Percentiles rank a stretch among this genome's conserved stretches.
Conservation (phyloP, 1,284 basidiomycete species). For the Puccinia triticina region DNA sequence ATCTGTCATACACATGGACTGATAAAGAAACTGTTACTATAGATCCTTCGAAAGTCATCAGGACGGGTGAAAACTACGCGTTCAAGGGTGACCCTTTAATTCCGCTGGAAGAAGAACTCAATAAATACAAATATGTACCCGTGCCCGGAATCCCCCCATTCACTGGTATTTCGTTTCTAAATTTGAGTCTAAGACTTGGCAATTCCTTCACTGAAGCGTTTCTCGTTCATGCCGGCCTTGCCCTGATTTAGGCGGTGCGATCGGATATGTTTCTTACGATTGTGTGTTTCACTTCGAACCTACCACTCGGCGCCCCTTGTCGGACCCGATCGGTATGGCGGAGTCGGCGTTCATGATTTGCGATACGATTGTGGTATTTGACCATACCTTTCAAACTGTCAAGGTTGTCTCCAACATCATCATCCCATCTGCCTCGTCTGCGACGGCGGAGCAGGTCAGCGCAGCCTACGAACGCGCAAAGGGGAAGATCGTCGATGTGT, state of each 20-base stretch:
- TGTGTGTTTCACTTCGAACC: constrained; percentile 91
- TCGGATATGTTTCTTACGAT: constrained; percentile 97
- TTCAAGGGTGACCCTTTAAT: constrained; percentile 82
- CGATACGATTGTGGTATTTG: constrained; percentile 91
- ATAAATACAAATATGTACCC: constrained; percentile 83
- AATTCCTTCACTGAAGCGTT: neutral
- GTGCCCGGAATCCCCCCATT: constrained; percentile 90
- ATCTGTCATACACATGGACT: neutral
- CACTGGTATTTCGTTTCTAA: constrained; percentile 65
- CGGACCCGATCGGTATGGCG: constrained; percentile 75
- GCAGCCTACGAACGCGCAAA: constrained; percentile 82
- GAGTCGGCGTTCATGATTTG: constrained; percentile 97
- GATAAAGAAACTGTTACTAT: neutral
- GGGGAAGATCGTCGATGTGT: constrained; percentile 74
- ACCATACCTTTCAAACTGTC: constrained; percentile 92
- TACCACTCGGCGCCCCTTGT: constrained; percentile 69
- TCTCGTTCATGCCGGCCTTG: neutral
- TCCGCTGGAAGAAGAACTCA: constrained; percentile 81
- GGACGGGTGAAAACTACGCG: constrained; percentile 82
- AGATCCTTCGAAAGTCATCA: constrained; percentile 92
- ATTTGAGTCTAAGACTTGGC: neutral
- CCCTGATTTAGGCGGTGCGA: constrained; percentile 74
- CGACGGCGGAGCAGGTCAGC: constrained; percentile 65
- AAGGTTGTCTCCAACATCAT: constrained; percentile 96
- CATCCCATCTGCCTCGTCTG: constrained; percentile 67